Base-by-base conservation (phyloP, 169 alveolate species). In the Blepharisma undulans region DNA sequence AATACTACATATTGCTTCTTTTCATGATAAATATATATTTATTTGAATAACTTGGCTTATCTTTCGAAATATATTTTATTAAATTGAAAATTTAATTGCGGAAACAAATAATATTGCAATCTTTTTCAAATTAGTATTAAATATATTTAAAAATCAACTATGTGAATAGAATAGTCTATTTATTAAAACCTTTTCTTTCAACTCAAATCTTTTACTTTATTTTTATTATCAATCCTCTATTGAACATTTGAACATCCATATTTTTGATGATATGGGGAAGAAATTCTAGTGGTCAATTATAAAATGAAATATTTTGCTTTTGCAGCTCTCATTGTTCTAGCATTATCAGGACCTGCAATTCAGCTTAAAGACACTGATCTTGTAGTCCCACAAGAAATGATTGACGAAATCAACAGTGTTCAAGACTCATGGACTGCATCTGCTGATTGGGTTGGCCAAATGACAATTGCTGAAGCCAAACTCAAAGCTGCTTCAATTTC, bases 341-440 rank as follows among this genome's bases (percentile, higher is more conserved):
- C 89, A 1, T 6, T 25, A 12, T 72, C 89, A 32, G 89, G 89
- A 60, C 89, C 91, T 21, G 34, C 80, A 86, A 71, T 71, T 32
- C 18, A 66, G 0, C 27, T 86, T 19, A 12, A 25, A 21, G 59
- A 60, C 10, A 5, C 27, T 10, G 91, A 21, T 10, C 66, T 61
- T 4, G 89, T 84, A 4, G 7, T 16, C 10, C 89, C 89, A 1
- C 34, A 84, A 84, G 77, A 34, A 48, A 76, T 76, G 22, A 84
- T 84, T 84, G 89, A 60, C 34, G 22, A 48, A 25, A 84, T 84
- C 77, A 84, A 84, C 77, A 21, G 77, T n/a, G 10, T 25, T 10
- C 74, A 60, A 25, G 29, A 22, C 33, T 36, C 34, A 32, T 84
- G 77, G 77, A 32, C 61, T 79, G 89, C 89, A n/a, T 84, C 89